A percentile compares a stretch with the other conserved stretches of the same genome.
phyloP scores from a whole-genome alignment of 2,329 filamentous ascomycete genomes.

The Cercospora sp. region DNA sequence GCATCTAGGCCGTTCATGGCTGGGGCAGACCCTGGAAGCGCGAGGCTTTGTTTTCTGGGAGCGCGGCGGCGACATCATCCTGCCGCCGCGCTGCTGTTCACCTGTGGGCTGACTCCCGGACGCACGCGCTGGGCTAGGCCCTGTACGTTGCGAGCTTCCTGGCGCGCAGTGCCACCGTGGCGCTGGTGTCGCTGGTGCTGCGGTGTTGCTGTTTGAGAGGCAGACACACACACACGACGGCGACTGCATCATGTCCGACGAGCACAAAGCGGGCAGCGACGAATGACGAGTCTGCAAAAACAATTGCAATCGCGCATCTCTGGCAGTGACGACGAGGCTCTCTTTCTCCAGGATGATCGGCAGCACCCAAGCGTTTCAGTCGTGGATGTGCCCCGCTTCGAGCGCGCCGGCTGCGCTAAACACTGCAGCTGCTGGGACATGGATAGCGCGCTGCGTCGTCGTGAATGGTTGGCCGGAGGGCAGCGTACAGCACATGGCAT shows the following conservation, averaged over 20 bases:
- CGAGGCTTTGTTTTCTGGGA: background rate
- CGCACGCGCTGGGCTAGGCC: conserved; percentile 1
- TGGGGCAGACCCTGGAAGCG: conserved; percentile 1
- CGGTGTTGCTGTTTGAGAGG: background rate
- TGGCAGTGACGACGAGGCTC: background rate
- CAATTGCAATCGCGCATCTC: background rate
- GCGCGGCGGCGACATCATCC: conserved; percentile 3
- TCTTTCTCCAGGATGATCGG: conserved; percentile 7
- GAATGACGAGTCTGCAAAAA: background rate
- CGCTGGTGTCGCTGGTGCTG: background rate
- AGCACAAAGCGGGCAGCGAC: background rate
- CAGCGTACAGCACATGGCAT: background rate
- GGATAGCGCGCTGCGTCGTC: background rate
- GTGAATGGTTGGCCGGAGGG: background rate
- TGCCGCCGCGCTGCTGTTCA: background rate
- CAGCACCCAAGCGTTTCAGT: background rate
- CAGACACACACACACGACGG: background rate
- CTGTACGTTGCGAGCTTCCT: background rate
- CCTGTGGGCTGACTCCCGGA: background rate
- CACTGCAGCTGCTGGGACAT: background rate
- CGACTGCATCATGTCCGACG: background rate
- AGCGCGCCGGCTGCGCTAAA: background rate
- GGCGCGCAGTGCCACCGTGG: conserved; percentile 7
- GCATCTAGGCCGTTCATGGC: conserved; percentile 2
- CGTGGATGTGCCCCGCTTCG: background rate